Percentiles rank a stretch among this genome's conserved stretches.
Evolutionary conservation across 2,329 filamentous ascomycete species (phyloP).

Genomic region (Penicillium sp.): DNA sequence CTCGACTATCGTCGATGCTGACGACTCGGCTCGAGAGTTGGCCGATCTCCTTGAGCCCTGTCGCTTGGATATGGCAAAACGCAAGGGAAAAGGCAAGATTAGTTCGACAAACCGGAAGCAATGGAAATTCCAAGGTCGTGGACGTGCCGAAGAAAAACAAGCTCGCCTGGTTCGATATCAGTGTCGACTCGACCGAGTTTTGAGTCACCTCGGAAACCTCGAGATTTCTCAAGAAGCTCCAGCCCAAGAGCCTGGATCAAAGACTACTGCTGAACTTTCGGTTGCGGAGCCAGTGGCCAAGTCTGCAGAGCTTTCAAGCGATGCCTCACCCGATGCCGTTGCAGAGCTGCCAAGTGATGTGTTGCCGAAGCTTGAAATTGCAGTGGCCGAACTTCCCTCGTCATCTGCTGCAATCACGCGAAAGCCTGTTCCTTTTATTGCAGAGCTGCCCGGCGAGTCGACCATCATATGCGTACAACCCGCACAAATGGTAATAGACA

Average conservation of each 20-base stretch:
- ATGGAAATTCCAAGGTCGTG: conserved; percentile 24
- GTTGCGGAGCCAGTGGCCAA: neutral
- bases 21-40: conserved; percentile 38
- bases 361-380: neutral
- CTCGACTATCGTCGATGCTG: conserved; percentile 33
- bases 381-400: conserved; percentile 8
- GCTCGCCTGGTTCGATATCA: conserved; percentile 21
- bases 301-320: neutral
- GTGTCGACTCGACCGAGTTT: conserved; percentile 22
- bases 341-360: neutral
- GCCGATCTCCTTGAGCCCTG: conserved; percentile 22
- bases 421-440: conserved; percentile 5
- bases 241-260: neutral
- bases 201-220: conserved; percentile 18
- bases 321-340: neutral
- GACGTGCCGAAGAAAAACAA: conserved; percentile 18
- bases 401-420: neutral
- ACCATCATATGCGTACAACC: neutral
- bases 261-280: conserved; percentile 4
- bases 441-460: conserved; percentile 10
- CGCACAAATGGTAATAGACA: neutral
- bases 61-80: conserved; percentile 23
- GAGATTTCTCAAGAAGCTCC: neutral
- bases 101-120: conserved; percentile 17
- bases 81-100: conserved; percentile 18